A percentile compares a stretch with the other conserved stretches of the same genome.
phyloP scores from a whole-genome alignment of 179 eudicot species.

The Spinacia oleracea region DNA sequence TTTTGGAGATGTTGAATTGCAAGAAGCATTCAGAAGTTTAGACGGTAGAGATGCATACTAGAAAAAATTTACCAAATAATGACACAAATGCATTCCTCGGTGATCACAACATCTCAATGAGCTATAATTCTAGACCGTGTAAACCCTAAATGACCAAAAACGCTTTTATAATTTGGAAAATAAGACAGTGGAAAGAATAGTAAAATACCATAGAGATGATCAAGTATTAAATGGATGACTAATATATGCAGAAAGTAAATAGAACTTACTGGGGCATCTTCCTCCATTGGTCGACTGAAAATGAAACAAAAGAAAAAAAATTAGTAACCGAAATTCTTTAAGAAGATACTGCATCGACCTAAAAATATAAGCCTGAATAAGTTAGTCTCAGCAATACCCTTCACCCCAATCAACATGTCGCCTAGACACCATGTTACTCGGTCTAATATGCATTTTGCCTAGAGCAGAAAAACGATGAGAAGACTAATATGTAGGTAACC shows the following conservation, averaged over 20 bases:
- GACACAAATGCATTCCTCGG: background rate
- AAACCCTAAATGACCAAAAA: background rate
- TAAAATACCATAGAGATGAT: background rate
- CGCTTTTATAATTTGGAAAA: background rate
- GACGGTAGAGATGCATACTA: background rate
- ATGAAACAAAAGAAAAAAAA: slow-evolving; percentile 16
- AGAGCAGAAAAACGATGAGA: background rate
- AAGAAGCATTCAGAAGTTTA: background rate
- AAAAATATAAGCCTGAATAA: background rate
- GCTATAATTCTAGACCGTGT: background rate
- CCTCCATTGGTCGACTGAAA: slow-evolving; percentile 87
- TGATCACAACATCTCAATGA: background rate
- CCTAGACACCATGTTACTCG: background rate
- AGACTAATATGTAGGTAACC: background rate
- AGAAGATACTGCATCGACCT: background rate
- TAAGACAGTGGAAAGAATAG: background rate
- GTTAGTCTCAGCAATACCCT: background rate
- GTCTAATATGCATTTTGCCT: background rate
- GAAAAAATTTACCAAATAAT: background rate
- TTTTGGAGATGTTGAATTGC: background rate
- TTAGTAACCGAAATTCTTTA: background rate
- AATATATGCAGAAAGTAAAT: background rate
- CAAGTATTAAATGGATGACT: background rate
- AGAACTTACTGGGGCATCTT: slow-evolving; percentile 72
- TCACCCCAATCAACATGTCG: background rate